Conservation (phyloP, 2,329 filamentous ascomycete species). For the Drechslerella coelobrocha region DNA sequence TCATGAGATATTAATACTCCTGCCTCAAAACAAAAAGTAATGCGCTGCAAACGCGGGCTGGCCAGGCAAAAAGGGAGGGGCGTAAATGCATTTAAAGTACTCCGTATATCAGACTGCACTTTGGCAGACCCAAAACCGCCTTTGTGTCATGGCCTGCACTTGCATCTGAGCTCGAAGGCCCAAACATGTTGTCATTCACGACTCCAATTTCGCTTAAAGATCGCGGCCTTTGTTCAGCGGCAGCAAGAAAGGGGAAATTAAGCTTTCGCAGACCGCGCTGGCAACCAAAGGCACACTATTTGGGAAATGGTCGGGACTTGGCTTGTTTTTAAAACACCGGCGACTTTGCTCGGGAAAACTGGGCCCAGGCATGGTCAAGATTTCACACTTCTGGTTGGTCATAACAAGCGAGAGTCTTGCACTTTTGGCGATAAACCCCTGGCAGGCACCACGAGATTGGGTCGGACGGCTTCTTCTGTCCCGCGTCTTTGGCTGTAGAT, state of each 20-base stretch:
- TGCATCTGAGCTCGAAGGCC: conserved; percentile 4
- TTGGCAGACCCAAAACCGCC: conserved; percentile 9
- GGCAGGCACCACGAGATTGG: conserved; percentile 11
- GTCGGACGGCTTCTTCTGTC: conserved; percentile 6
- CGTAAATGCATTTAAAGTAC: conserved; percentile 20
- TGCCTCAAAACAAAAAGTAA: background rate
- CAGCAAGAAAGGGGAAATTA: conserved; percentile 22
- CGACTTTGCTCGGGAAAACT: conserved; percentile 17
- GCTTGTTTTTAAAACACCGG: conserved; percentile 30
- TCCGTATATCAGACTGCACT: background rate
- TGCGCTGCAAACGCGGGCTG: background rate
- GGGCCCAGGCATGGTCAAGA: background rate
- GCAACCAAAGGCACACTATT: too few species aligned
- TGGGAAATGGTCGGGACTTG: conserved; percentile 7
- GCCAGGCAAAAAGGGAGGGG: too few species aligned
- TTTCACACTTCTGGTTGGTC: conserved; percentile 22
- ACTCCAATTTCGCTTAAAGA: conserved; percentile 29
- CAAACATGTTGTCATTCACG: conserved; percentile 29
- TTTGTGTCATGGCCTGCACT: conserved; percentile 14
- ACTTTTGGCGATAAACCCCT: conserved; percentile 30
- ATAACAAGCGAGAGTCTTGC: conserved; percentile 27
- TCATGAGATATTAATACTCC: too few species aligned
- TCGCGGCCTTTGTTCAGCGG: conserved; percentile 16
- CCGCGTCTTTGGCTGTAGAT: conserved; percentile 11
- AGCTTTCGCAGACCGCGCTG: too few species aligned